phyloP scores from a whole-genome alignment of 352 stramenopile species.

The Phytopythium aichiense region DNA sequence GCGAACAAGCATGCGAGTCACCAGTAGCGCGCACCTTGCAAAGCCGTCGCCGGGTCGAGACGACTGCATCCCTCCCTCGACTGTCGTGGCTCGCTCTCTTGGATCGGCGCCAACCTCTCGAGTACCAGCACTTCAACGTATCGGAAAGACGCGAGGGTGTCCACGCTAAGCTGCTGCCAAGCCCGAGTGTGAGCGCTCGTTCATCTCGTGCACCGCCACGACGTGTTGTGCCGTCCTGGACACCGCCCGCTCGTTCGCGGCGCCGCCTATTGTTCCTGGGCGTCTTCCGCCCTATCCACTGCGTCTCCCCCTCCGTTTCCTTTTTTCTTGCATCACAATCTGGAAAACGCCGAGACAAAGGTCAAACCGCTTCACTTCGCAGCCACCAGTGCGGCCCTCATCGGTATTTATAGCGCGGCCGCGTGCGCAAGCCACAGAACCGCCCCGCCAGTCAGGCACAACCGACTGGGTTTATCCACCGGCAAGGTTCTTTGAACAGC shows the following conservation, averaged over 20 bases:
- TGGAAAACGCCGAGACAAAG: neutral
- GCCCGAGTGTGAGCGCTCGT: neutral
- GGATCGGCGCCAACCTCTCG: neutral
- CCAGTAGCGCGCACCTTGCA: neutral
- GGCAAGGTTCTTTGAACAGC: neutral
- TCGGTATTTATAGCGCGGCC: too few species aligned
- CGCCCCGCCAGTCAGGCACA: neutral
- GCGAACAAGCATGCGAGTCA: neutral
- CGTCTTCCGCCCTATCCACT: slow-evolving; percentile 2
- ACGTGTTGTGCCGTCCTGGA: neutral
- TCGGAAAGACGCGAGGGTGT: neutral
- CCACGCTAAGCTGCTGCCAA: neutral
- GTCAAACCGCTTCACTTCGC: neutral
- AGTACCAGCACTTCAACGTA: neutral
- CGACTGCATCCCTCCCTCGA: neutral
- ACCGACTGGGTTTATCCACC: neutral
- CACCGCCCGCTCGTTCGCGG: neutral
- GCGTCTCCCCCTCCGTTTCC: slow-evolving; percentile 18
- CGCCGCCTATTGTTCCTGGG: slow-evolving; percentile 1
- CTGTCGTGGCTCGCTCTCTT: neutral
- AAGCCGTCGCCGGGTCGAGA: slow-evolving; percentile 1
- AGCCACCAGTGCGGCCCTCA: neutral
- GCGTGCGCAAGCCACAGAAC: too few species aligned
- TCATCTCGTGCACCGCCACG: neutral
- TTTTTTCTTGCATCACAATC: slow-evolving; percentile 1